Base-by-base conservation (phyloP, 2,329 filamentous ascomycete genomes). In the Hypoxylon sp. region DNA sequence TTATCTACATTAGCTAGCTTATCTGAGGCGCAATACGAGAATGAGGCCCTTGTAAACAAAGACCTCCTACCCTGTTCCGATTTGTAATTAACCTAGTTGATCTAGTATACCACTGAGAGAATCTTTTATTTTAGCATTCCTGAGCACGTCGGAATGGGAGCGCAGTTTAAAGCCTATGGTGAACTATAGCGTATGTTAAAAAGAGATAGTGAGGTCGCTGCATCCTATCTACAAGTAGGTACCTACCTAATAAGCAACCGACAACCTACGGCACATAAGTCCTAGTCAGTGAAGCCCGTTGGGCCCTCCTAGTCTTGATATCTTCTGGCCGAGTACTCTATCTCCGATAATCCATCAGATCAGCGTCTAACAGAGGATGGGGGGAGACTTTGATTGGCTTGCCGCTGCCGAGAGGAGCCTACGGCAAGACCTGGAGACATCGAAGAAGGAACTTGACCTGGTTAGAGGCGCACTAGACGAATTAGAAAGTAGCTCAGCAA, bases 371-470 rank as follows among this genome's bases (percentile, higher is more conserved):
- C 25, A 46, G 8, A 10, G 20, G 44, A 53, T 54, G n/a, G 22
- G 59, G 10, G 22, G 61, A n/a, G 20, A 58, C 25, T n/a, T 57
- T 2, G 62, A 70, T 53, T 78, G 76, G 76, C 64, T 77, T 10
- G 44, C 17, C 13, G 48, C 53, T 50, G 64, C 71, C 4, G 70
- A 70, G 42, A 64, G 58, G 30, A 50, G 49, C 10, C 60, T 77
- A 42, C 59, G 54, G n/a, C 65, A 69, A 44, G 74, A 77, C 22
- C 64, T 77, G 2, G 69, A 74, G 8, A 73, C 73, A 5, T 73
- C 74, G 1, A 70, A 69, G 50, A 75, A 71, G 22, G 76, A 78
- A 53, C 66, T 77, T 2, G 71, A 73, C n/a, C 68, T 77, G 13
- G 66, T 75, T 14, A 69, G 56, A 44, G 72, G 66, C 13, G 57